phyloP scores from a whole-genome alignment of 495 filamentous ascomycete genomes.

The Talaromyces adpressus region DNA sequence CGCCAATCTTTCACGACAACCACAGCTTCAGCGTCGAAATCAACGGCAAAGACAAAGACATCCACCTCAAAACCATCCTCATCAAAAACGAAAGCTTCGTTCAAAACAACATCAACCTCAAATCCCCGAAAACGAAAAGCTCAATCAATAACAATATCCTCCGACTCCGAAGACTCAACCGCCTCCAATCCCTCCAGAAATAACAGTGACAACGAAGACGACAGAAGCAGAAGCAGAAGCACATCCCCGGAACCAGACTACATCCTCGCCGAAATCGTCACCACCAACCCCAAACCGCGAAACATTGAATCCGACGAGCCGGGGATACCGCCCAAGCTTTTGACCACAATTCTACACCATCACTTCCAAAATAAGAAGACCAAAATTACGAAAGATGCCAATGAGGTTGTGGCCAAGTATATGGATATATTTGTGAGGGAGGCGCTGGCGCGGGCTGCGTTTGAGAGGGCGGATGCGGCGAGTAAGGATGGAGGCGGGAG shows the following conservation, averaged over 20 bases:
- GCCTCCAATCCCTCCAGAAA: neutral
- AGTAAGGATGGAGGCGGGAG: conserved; percentile 19
- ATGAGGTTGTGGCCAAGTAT: conserved; percentile 73
- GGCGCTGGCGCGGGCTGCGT: conserved; percentile 74
- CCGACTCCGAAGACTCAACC: neutral
- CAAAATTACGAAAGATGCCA: conserved; percentile 72
- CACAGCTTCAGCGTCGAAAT: conserved; percentile 6
- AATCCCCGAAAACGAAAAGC: conserved; percentile 8
- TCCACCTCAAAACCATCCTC: conserved; percentile 17
- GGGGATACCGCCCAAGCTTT: conserved; percentile 63
- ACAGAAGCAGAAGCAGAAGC: conserved; percentile 10
- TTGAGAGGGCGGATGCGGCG: conserved; percentile 48
- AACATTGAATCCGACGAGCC: conserved; percentile 35
- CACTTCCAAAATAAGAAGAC: conserved; percentile 65
- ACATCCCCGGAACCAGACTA: conserved; percentile 30
- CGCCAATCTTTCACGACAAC: conserved; percentile 13
- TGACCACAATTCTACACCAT: conserved; percentile 70
- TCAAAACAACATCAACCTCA: conserved; percentile 11
- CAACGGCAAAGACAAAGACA: conserved; percentile 16
- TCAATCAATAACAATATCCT: conserved; percentile 7
- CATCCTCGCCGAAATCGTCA: conserved; percentile 41
- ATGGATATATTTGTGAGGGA: conserved; percentile 90
- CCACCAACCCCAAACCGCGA: conserved; percentile 18
- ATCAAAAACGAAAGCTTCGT: conserved; percentile 6
- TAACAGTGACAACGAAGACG: conserved; percentile 8